phyloP scores from a whole-genome alignment of 169 alveolate genomes.

The Plasmodium inui region DNA sequence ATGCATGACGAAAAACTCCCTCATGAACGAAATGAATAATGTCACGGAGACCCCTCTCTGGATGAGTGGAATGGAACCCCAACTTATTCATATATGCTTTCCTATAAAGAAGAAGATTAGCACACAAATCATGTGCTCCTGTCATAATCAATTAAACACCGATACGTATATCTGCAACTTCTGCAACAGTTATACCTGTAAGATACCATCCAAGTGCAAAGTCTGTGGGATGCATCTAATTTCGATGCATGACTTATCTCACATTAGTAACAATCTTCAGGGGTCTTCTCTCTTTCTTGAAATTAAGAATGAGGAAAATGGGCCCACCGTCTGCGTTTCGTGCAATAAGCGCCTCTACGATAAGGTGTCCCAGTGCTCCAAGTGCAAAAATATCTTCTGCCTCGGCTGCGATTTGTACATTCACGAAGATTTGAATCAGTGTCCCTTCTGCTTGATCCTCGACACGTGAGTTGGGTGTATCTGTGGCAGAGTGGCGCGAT shows the following conservation, averaged over 20 bases:
- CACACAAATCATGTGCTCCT: slow-evolving; percentile 83
- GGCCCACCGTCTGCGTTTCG: slow-evolving; percentile 54
- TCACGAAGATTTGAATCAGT: slow-evolving; percentile 83
- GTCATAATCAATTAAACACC: slow-evolving; percentile 79
- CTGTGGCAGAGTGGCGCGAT: background rate
- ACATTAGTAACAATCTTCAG: slow-evolving; percentile 44
- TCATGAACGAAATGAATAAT: slow-evolving; percentile 48
- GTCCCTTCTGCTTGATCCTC: slow-evolving; percentile 80
- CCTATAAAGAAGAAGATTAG: slow-evolving; percentile 82
- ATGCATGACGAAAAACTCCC: slow-evolving; percentile 25
- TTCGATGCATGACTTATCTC: slow-evolving; percentile 61
- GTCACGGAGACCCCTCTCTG: slow-evolving; percentile 72
- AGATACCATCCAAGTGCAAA: slow-evolving; percentile 85
- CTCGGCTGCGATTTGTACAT: slow-evolving; percentile 78
- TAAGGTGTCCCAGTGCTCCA: slow-evolving; percentile 79
- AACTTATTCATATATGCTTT: slow-evolving; percentile 82
- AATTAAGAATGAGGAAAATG: slow-evolving; percentile 47
- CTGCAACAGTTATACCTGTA: slow-evolving; percentile 83
- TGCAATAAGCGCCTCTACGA: slow-evolving; percentile 68
- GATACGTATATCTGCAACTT: slow-evolving; percentile 84
- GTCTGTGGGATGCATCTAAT: slow-evolving; percentile 69
- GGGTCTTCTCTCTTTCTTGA: slow-evolving; percentile 57
- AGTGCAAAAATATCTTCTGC: slow-evolving; percentile 77
- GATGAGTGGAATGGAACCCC: slow-evolving; percentile 86
- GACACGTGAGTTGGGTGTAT: background rate